These are phyloP conservation scores for Pestalotiopsis sp. DNA, from an alignment of 2,329 filamentous ascomycete species.

Conservation along the genomic window DNA sequence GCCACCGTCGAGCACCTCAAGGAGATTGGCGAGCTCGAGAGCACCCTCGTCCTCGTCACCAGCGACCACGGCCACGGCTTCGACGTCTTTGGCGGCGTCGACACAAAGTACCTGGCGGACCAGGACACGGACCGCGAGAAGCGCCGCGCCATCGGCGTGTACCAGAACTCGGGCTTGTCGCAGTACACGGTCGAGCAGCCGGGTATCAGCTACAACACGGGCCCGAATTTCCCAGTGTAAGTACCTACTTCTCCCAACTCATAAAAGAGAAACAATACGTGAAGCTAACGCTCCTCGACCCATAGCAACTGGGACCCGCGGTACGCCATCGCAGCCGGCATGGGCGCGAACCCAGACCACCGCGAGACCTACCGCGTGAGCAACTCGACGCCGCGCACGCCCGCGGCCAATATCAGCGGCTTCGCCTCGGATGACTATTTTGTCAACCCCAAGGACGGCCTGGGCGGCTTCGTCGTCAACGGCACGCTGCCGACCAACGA, in stretches of 20 bases:
- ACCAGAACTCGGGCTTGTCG: constrained; percentile 71
- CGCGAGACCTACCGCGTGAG: constrained; percentile 76
- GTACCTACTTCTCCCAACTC: too few species aligned
- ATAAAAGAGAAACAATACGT: background rate
- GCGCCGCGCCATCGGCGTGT: constrained; percentile 73
- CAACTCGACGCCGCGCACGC: constrained; percentile 57
- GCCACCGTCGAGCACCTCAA: constrained; percentile 72
- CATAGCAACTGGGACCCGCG: constrained; percentile 74
- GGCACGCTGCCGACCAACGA: constrained; percentile 68
- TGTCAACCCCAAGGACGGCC: constrained; percentile 66
- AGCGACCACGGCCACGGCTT: constrained; percentile 92
- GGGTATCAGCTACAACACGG: constrained; percentile 69
- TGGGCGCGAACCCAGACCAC: constrained; percentile 71
- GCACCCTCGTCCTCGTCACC: constrained; percentile 78
- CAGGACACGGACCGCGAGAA: constrained; percentile 69
- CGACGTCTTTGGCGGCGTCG: constrained; percentile 79
- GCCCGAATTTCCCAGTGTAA: constrained; percentile 69
- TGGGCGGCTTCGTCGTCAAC: constrained; percentile 70
- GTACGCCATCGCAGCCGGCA: constrained; percentile 75
- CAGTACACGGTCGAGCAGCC: constrained; percentile 65
- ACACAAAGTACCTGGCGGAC: constrained; percentile 73
- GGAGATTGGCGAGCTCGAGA: constrained; percentile 64
- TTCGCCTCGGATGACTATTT: constrained; percentile 57
- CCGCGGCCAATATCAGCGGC: constrained; percentile 56
- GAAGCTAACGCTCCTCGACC: background rate